Conservation (phyloP, 495 filamentous ascomycete genomes). For the Xylaria grammica region DNA sequence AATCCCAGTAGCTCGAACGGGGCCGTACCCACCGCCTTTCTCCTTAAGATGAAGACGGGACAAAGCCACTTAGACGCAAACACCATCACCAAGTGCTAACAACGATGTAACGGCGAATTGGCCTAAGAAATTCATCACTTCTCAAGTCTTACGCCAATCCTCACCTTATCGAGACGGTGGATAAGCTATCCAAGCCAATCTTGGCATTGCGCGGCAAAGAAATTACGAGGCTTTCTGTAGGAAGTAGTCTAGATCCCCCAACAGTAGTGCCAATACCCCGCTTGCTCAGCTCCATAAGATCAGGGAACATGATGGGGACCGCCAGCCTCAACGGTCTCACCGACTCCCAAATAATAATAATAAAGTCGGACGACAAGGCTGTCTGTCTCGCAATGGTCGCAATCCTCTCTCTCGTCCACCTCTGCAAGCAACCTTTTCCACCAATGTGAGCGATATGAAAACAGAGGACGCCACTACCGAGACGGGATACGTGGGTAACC, state of each 20-base stretch:
- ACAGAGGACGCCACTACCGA: neutral
- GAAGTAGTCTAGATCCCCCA: neutral
- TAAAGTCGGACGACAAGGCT: neutral
- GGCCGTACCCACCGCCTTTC: too few relatives aligned
- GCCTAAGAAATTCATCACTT: too few relatives aligned
- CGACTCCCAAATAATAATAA: neutral
- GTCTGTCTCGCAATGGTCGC: neutral
- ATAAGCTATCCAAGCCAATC: neutral
- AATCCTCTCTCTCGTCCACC: neutral
- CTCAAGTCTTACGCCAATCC: too few relatives aligned
- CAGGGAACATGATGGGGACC: neutral
- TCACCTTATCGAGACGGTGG: too few relatives aligned
- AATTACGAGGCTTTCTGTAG: constrained; percentile 2
- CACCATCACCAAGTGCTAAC: too few relatives aligned
- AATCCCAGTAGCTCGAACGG: too few relatives aligned
- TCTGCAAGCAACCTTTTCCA: neutral
- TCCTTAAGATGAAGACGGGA: too few relatives aligned
- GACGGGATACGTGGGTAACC: constrained; percentile 12
- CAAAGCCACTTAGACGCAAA: too few relatives aligned
- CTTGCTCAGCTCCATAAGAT: neutral
- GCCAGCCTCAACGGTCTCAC: neutral
- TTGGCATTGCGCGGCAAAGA: neutral
- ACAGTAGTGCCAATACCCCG: constrained; percentile 3
- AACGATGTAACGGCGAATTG: too few relatives aligned
- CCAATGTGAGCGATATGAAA: constrained; percentile 1